Base-by-base conservation (phyloP, 2,329 filamentous ascomycete genomes). In the Bretziella fagacearum region DNA sequence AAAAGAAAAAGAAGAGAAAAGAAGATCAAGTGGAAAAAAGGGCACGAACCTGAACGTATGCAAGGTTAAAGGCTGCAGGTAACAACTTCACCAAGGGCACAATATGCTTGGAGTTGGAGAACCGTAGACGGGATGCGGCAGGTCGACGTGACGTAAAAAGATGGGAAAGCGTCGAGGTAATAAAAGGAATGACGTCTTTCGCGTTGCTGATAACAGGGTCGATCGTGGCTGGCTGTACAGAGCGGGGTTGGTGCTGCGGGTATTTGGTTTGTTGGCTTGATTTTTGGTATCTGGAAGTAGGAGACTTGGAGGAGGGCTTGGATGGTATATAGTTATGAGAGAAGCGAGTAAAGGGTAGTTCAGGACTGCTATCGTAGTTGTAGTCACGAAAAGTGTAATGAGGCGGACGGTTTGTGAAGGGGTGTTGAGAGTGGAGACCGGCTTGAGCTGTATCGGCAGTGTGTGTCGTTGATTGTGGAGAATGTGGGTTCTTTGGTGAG, bases 41-140 rank as follows among this genome's bases (percentile, higher is more conserved):
- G 6, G 8, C 15, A 46, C 49, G 25, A 20, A 43, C 49, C 29
- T 45, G 37, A 25, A 48, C 26, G 35, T 51, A 51, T 10, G 35
- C 22, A 10, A 35, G 8, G 23, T 51, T 51, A 36, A 51, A 51
- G 11, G 46, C 49, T 11, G 37, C 49, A 18, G 49, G 49, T 18
- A 51, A 18, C 17, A 51, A 39, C 13, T 46, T 48, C n/a, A 45
- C 23, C 18, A 51, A 18, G n/a, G 49, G 41, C 11, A 48, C 22
- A 23, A 13, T 27, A n/a, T 39, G 36, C n/a, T 30, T 47, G n/a
- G 15, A 8, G 20, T 44, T 47, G 6, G 27, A 58, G 57, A 47
- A 54, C 56, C 35, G 49, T 26, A 43, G 22, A 17, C 10, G 15
- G 22, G 17, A 43, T 17, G 20, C 18, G 15, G 27, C 17, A 37